Evolutionary conservation across 148 eudicot species (phyloP).

Genomic region (Vaccinium myrtillus): DNA sequence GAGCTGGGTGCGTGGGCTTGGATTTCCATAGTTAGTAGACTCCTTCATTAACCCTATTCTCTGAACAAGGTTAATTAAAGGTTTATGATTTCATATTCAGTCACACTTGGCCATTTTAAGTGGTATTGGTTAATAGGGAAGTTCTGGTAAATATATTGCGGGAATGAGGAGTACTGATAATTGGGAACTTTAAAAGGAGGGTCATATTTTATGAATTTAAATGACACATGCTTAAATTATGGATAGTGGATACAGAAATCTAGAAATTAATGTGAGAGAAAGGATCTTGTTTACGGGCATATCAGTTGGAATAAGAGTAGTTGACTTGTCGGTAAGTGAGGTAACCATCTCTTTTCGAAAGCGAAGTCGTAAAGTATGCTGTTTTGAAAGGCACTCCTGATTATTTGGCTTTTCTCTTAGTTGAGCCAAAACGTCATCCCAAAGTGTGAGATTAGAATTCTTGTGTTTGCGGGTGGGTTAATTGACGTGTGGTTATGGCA

Average conservation of each 20-base stretch:
- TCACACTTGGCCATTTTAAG: background rate
- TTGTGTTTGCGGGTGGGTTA: background rate
- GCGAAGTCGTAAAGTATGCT: background rate
- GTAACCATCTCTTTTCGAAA: too few relatives aligned
- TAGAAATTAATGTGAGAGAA: background rate
- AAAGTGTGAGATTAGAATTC: background rate
- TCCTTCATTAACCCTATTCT: background rate
- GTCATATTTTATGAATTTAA: background rate
- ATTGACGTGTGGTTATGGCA: background rate
- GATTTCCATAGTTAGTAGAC: background rate
- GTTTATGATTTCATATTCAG: slow-evolving; percentile 1
- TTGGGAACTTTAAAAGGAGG: background rate
- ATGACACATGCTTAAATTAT: background rate
- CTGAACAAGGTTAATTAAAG: background rate
- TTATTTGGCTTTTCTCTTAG: background rate
- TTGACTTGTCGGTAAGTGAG: too few relatives aligned
- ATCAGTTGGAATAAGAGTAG: too few relatives aligned
- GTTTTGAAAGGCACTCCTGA: background rate
- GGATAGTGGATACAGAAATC: background rate
- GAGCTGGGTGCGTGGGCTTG: background rate
- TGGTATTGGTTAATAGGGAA: background rate
- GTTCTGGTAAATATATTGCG: background rate
- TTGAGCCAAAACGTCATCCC: background rate
- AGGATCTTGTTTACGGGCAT: too few relatives aligned
- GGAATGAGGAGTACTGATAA: background rate